Evolutionary conservation across 2,329 filamentous ascomycete genomes (phyloP).

Genomic region (Whalleya microplaca): DNA sequence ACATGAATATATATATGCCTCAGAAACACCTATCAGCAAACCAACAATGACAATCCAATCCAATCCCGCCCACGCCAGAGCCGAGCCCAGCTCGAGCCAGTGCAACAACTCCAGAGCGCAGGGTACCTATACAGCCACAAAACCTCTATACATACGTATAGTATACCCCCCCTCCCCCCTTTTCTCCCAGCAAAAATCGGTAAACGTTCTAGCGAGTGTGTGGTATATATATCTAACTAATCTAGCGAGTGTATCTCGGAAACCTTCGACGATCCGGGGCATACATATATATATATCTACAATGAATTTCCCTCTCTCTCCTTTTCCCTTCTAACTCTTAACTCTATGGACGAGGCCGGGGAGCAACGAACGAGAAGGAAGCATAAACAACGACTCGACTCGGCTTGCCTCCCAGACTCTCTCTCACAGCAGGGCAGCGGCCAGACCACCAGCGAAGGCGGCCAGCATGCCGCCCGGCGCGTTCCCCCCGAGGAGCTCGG

Average conservation of each 20-base stretch:
- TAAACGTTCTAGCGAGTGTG: not conserved
- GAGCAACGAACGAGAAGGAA: not conserved
- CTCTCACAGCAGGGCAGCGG: slow-evolving; percentile 31
- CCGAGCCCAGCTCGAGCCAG: not conserved
- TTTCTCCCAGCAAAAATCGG: not conserved
- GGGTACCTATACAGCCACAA: no score
- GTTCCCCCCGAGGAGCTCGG: slow-evolving; percentile 8
- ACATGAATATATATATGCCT: not conserved
- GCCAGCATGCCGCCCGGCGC: slow-evolving; percentile 29
- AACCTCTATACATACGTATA: not conserved
- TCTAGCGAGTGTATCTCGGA: not conserved
- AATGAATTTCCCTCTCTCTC: no score
- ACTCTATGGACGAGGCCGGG: not conserved
- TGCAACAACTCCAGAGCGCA: no score
- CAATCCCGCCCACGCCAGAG: not conserved
- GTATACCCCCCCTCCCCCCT: not conserved
- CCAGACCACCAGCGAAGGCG: slow-evolving; percentile 32
- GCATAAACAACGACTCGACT: not conserved
- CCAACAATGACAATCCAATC: not conserved
- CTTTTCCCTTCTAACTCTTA: no score
- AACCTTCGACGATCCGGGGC: not conserved
- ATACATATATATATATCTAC: not conserved
- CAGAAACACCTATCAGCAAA: not conserved
- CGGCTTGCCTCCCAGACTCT: not conserved
- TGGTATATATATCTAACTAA: not conserved